Conservation (phyloP, 352 stramenopile species). For the Pythium pyrilobum region DNA sequence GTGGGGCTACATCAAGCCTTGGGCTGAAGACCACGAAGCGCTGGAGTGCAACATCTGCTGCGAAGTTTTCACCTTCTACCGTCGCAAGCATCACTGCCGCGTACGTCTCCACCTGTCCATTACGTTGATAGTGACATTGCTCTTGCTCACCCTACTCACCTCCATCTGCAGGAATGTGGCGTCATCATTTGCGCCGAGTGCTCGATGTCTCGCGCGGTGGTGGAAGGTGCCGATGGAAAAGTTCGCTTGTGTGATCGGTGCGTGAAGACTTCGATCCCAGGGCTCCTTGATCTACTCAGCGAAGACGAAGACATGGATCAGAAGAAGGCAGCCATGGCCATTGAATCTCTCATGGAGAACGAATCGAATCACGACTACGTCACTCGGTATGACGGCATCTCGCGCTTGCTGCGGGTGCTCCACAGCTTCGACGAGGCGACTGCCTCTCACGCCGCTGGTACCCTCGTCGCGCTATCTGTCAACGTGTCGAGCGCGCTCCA, state of each 20-base stretch:
- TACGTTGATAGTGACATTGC: no score
- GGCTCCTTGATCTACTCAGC: conserved; percentile 51
- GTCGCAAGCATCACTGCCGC: conserved; percentile 78
- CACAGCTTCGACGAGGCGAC: conserved; percentile 64
- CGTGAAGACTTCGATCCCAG: conserved; percentile 75
- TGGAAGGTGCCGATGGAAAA: conserved; percentile 75
- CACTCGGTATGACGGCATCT: conserved; percentile 65
- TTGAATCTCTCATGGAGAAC: conserved; percentile 85
- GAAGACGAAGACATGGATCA: conserved; percentile 51
- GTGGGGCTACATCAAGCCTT: conserved; percentile 85
- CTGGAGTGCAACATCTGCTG: conserved; percentile 68
- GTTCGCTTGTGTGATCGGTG: conserved; percentile 80
- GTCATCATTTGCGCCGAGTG: conserved; percentile 85
- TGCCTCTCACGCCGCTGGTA: conserved; percentile 63
- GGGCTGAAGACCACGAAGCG: conserved; percentile 83
- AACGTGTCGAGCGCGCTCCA: conserved; percentile 77
- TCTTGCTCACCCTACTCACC: not conserved
- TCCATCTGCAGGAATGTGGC: conserved; percentile 60
- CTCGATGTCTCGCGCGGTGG: conserved; percentile 79
- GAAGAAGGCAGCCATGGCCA: conserved; percentile 59
- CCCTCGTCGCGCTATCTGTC: conserved; percentile 71
- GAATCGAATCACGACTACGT: conserved; percentile 81
- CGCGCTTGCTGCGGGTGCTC: conserved; percentile 63
- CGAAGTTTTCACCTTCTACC: conserved; percentile 78
- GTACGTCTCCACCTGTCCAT: conserved; percentile 23